Percentiles rank a stretch among this genome's conserved stretches.
Evolutionary conservation across 179 eudicot species (phyloP).

Genomic region (Beta corolliflora): DNA sequence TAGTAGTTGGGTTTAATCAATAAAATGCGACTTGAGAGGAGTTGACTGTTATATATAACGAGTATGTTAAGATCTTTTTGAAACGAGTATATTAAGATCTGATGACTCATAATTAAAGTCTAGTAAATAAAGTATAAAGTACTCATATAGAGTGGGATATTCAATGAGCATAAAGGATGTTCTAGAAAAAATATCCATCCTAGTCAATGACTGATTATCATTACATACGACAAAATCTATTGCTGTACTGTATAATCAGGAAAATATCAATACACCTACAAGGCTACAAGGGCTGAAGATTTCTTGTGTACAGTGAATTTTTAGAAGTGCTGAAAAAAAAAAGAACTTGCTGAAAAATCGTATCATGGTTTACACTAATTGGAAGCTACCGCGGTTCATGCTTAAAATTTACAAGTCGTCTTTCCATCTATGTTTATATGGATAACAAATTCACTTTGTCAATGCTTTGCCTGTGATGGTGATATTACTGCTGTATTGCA

Average conservation of each 20-base stretch:
- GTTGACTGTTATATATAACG: slow-evolving; percentile 20
- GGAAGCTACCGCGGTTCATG: background rate
- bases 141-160: slow-evolving; percentile 21
- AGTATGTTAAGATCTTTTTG: background rate
- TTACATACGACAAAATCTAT: slow-evolving; percentile 2
- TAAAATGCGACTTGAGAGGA: slow-evolving; percentile 10
- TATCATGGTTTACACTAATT: slow-evolving; percentile 3
- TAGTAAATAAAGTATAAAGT: slow-evolving; percentile 22
- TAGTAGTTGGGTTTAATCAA: slow-evolving; percentile 22
- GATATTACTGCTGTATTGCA: background rate
- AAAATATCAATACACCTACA: background rate
- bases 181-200: background rate
- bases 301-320: background rate
- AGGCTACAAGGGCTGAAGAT: background rate
- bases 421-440: background rate
- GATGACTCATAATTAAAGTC: slow-evolving; percentile 18
- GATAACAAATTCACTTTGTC: slow-evolving; percentile 6
- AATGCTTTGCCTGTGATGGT: background rate
- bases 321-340: too few species aligned
- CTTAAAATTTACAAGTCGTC: background rate
- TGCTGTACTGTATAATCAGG: background rate
- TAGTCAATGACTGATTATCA: slow-evolving; percentile 25
- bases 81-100: slow-evolving; percentile 14
- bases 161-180: slow-evolving; percentile 20
- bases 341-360: background rate